These are phyloP conservation scores for Phaeosphaeria sp. DNA, from an alignment of 2,329 filamentous ascomycete genomes.

Conservation along the genomic window DNA sequence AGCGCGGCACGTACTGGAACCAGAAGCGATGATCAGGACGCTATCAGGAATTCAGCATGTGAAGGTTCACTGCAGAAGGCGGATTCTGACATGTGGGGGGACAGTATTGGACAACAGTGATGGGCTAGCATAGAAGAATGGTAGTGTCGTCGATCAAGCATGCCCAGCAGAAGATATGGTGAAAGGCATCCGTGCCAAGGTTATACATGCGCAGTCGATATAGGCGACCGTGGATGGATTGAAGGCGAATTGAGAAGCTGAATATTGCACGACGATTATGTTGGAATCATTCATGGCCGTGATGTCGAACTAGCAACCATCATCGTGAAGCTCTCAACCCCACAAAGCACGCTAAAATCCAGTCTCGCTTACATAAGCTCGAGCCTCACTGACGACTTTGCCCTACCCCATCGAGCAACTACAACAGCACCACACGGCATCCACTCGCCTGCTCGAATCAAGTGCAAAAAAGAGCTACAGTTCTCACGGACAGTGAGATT, in stretches of 20 bases:
- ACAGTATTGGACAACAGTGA: not conserved
- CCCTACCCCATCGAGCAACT: conserved; percentile 4
- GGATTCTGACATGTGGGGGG: not conserved
- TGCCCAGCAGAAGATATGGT: not conserved
- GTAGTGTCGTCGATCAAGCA: not conserved
- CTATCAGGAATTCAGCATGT: not conserved
- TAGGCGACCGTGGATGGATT: not conserved
- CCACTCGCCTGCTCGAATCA: not conserved
- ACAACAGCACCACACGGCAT: conserved; percentile 4
- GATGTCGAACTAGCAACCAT: too few relatives aligned
- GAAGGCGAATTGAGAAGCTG: not conserved
- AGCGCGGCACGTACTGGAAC: not conserved
- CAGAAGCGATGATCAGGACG: not conserved
- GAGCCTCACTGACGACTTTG: conserved; percentile 6
- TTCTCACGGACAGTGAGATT: not conserved
- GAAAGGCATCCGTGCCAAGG: not conserved
- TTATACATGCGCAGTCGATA: not conserved
- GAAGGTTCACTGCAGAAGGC: not conserved
- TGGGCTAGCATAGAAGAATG: not conserved
- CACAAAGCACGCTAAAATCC: conserved; percentile 14
- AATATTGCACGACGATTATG: not conserved
- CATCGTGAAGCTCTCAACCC: not conserved
- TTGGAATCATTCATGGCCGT: too few relatives aligned
- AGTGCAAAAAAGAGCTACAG: not conserved
- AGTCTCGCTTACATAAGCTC: conserved; percentile 16